These are phyloP conservation scores for Camelina neglecta DNA, from an alignment of 345 rosid species.

Conservation along the genomic window DNA sequence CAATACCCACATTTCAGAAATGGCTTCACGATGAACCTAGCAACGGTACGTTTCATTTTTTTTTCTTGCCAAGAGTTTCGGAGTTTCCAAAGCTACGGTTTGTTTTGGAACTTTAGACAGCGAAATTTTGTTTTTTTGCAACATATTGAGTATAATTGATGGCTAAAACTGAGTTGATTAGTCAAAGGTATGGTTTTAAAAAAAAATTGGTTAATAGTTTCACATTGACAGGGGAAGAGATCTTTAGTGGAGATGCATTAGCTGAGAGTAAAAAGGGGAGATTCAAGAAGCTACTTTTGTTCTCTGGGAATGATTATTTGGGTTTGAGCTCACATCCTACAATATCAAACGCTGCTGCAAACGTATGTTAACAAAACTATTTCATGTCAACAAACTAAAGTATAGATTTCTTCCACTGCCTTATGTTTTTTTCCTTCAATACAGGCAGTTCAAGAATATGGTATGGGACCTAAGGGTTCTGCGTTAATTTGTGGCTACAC, in stretches of 20 bases:
- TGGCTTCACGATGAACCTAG: constrained; percentile 90
- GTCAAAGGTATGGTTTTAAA: not conserved
- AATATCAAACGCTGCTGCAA: constrained; percentile 73
- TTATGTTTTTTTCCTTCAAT: constrained; percentile 27
- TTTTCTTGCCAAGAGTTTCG: constrained; percentile 36
- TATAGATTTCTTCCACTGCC: not conserved
- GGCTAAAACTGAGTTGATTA: not conserved
- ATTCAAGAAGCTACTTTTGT: constrained; percentile 73
- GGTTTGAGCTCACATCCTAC: constrained; percentile 94
- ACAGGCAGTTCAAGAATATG: constrained; percentile 84
- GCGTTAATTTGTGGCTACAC: constrained; percentile 94
- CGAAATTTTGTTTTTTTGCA: not conserved
- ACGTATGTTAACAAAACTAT: constrained; percentile 51
- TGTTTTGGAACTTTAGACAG: not conserved
- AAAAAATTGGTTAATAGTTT: not conserved
- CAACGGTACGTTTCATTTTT: constrained; percentile 52
- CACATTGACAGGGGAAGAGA: constrained; percentile 65
- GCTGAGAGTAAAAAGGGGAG: constrained; percentile 30
- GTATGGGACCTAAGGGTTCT: constrained; percentile 99
- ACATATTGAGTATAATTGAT: not conserved
- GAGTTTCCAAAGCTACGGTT: constrained; percentile 37
- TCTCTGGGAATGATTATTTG: constrained; percentile 97
- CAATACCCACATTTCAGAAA: constrained; percentile 62
- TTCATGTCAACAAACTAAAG: not conserved
- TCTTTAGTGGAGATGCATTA: constrained; percentile 42